Percentiles rank a stretch among this genome's conserved stretches.
These are phyloP conservation scores for Sicyos edulis DNA, from an alignment of 306 rosid genomes.

Conservation along the genomic window DNA sequence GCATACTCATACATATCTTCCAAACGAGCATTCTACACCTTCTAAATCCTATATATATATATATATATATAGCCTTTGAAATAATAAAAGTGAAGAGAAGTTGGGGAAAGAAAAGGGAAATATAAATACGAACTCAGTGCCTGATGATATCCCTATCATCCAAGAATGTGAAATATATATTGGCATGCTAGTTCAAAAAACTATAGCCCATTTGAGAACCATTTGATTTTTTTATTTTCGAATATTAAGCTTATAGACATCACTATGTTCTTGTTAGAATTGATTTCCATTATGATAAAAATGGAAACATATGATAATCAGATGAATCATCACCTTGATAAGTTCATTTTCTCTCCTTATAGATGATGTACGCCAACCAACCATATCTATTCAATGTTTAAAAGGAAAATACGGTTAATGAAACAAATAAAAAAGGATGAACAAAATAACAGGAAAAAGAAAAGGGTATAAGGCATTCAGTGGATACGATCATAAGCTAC, in stretches of 20 bases:
- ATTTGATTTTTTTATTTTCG: too few species aligned
- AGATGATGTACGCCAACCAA: constrained; percentile 99
- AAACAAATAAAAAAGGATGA: not conserved
- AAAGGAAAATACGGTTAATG: constrained; percentile 33
- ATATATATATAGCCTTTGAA: not conserved
- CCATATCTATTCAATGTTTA: constrained; percentile 57
- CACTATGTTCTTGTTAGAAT: not conserved
- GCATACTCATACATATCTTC: not conserved
- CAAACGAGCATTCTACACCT: not conserved
- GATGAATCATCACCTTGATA: constrained; percentile 46
- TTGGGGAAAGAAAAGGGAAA: not conserved
- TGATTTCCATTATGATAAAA: constrained; percentile 8
- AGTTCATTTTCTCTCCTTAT: constrained; percentile 83
- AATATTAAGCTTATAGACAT: too few species aligned
- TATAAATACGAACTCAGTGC: too few species aligned
- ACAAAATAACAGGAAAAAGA: not conserved
- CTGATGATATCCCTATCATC: too few species aligned
- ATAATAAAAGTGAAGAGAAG: not conserved
- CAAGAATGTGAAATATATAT: too few species aligned
- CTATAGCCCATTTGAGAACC: too few species aligned
- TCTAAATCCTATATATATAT: not conserved
- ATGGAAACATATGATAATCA: constrained; percentile 21
- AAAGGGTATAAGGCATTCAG: constrained; percentile 3
- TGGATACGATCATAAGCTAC: constrained; percentile 98
- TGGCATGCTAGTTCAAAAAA: too few species aligned